Evolutionary conservation across 2,329 filamentous ascomycete species (phyloP).

Genomic region (Fusarium miscanthi): DNA sequence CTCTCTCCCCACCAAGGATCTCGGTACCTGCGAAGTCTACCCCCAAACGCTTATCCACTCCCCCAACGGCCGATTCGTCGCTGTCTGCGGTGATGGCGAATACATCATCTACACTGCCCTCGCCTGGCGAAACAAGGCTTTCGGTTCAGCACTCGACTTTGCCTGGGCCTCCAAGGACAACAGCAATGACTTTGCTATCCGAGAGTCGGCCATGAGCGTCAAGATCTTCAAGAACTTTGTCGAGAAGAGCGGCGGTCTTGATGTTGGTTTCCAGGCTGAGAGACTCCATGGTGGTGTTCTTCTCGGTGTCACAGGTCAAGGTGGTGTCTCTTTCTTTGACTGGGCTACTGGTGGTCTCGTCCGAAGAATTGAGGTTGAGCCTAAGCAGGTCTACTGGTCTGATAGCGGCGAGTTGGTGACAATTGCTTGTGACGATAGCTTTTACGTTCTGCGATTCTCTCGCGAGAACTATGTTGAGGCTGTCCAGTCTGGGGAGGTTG

Average conservation of each 20-base stretch:
- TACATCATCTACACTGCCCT: conserved; percentile 99
- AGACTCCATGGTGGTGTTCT: conserved; percentile 89
- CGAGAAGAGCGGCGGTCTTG: conserved; percentile 87
- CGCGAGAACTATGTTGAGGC: conserved; percentile 88
- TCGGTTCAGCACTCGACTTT: conserved; percentile 94
- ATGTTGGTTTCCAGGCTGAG: conserved; percentile 95
- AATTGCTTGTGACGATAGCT: conserved; percentile 93
- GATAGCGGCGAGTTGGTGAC: conserved; percentile 94
- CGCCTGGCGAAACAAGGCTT: conserved; percentile 97
- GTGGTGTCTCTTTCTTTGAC: conserved; percentile 95
- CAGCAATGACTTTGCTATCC: conserved; percentile 97
- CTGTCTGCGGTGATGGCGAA: conserved; percentile 90
- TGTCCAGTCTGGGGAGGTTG: conserved; percentile 82
- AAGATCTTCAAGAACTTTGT: conserved; percentile 99
- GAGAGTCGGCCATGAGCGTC: conserved; percentile 92
- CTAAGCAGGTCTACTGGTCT: conserved; percentile 89
- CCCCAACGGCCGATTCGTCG: conserved; percentile 90
- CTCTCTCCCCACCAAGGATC: conserved; percentile 88
- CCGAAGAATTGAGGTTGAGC: conserved; percentile 86
- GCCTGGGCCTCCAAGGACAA: conserved; percentile 98
- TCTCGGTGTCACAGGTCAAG: conserved; percentile 93
- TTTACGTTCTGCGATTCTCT: conserved; percentile 93
- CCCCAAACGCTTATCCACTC: conserved; percentile 94
- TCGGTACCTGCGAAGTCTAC: conserved; percentile 96
- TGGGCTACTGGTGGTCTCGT: conserved; percentile 92